Conservation (phyloP, 1,284 basidiomycete genomes). For the Rhodotorula glutinis region DNA sequence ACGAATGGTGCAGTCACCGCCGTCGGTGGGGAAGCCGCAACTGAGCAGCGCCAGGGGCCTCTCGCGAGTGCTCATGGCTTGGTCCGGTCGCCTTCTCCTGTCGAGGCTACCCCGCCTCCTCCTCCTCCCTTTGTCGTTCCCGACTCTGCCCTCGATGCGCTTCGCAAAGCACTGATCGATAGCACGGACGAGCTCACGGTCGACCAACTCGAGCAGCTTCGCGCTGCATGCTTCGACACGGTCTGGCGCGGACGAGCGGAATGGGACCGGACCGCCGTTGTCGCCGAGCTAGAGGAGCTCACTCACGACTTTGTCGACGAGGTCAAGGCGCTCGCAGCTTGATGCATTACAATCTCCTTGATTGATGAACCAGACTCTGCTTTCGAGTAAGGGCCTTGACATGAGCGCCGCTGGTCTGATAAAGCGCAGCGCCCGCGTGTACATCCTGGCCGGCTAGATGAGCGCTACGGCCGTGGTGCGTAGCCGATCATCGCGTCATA, state of each 20-base stretch:
- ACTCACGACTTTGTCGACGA: conserved; percentile 41
- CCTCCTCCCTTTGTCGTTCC: conserved; percentile 59
- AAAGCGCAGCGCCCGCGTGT: no score
- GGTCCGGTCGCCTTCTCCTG: conserved; percentile 20
- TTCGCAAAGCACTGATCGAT: conserved; percentile 55
- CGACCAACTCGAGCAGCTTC: conserved; percentile 89
- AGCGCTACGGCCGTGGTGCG: no score
- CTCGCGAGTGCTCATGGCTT: neutral
- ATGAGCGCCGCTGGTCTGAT: no score
- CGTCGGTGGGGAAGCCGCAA: no score
- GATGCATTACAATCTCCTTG: neutral
- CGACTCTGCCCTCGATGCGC: conserved; percentile 52
- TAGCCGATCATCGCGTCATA: no score
- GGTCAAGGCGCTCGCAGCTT: conserved; percentile 25
- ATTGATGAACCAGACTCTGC: neutral
- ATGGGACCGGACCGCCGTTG: conserved; percentile 66
- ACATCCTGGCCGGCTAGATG: no score
- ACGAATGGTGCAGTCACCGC: neutral
- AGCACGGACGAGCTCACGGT: conserved; percentile 63
- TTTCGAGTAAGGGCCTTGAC: no score
- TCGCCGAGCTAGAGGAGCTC: conserved; percentile 34
- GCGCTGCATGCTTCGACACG: conserved; percentile 72
- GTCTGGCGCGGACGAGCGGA: conserved; percentile 76
- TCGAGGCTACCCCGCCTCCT: conserved; percentile 27
- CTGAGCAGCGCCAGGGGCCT: neutral